Percentiles rank a stretch among this genome's conserved stretches.
phyloP scores from a whole-genome alignment of 257 asterid genomes.

The Nicotiana benthamiana region DNA sequence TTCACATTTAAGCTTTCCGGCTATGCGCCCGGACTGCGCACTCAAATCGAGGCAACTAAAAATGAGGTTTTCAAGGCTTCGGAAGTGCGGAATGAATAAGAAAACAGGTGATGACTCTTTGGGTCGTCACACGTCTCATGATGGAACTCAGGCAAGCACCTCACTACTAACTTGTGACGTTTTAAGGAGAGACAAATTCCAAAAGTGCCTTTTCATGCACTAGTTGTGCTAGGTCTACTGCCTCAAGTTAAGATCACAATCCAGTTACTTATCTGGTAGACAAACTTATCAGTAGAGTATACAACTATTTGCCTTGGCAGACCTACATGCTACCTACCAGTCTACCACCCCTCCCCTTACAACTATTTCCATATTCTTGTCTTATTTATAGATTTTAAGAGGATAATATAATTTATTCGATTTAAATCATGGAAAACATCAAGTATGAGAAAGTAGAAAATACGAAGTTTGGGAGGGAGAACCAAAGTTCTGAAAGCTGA shows the following conservation, averaged over 20 bases:
- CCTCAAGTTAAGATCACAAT: not conserved
- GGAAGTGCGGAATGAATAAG: too few species aligned
- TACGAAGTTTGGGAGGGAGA: not conserved
- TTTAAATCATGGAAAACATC: not conserved
- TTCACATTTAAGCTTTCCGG: too few species aligned
- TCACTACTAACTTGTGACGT: not conserved
- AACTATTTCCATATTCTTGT: not conserved
- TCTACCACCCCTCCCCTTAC: not conserved
- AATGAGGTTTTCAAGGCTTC: too few species aligned
- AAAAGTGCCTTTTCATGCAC: not conserved
- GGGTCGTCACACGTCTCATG: not conserved
- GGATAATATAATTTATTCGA: not conserved
- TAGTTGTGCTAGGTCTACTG: not conserved
- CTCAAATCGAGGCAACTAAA: too few species aligned
- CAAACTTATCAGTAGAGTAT: not conserved
- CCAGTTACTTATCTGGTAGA: not conserved
- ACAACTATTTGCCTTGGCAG: not conserved
- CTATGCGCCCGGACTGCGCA: too few species aligned
- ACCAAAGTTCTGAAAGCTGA: not conserved
- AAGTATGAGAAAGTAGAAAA: not conserved
- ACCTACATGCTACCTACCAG: too few species aligned
- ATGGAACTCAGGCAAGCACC: not conserved
- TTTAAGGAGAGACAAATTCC: not conserved
- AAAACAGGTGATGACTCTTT: too few species aligned
- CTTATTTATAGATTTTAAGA: not conserved